Evolutionary conservation across 2,329 filamentous ascomycete genomes (phyloP), one percentile per base, ranked within the genome.

Genomic region (Alternaria gansuensis): DNA sequence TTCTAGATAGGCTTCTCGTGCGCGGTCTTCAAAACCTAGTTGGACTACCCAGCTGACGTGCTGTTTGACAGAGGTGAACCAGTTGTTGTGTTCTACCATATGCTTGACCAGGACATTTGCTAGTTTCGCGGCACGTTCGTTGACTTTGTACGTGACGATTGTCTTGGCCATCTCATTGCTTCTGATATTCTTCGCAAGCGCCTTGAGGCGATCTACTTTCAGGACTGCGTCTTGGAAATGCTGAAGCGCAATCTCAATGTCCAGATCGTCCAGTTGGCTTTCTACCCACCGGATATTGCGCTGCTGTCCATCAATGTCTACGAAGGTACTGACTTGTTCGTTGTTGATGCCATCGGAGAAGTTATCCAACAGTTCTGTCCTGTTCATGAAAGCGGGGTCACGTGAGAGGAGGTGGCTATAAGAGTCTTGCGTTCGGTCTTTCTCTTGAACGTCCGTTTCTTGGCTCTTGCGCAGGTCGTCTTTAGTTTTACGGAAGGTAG

Each of bases 271-370:
- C 77, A 99, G 91, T 78, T 98, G 92, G 51, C 88, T 88, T 76
- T 99, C 95, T 0, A 99, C 92, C 92, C 92, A 97, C 52, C 94
- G 90, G 45, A 99, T 84, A 74, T 95, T 97, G 75, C 98, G 92
- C 77, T 97, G 93, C 71, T 96, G 96, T 48, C 95, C 95, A 71
- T 98, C 95, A 13, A 97, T 92, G 70, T 99, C 95, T 66, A 99
- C 93, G 54, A 97, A 86, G 80, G 97, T 90, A 61, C 83, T 86
- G 17, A 81, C 80, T 37, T 82, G 81, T 75, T 96, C 91, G 73
- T 92, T 92, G 69, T 90, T 88, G 62, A 89, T 87, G 2, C 73
- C 77, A 5, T 78, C 77, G 4, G 92, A 92, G 9, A 93, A 79
- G 7, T 87, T 90, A 72, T 95, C 92, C 13, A 96, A 84, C 2